Evolutionary conservation across 192 early-diverging fungal species (phyloP).

Genomic region (Thamnidium elegans): DNA sequence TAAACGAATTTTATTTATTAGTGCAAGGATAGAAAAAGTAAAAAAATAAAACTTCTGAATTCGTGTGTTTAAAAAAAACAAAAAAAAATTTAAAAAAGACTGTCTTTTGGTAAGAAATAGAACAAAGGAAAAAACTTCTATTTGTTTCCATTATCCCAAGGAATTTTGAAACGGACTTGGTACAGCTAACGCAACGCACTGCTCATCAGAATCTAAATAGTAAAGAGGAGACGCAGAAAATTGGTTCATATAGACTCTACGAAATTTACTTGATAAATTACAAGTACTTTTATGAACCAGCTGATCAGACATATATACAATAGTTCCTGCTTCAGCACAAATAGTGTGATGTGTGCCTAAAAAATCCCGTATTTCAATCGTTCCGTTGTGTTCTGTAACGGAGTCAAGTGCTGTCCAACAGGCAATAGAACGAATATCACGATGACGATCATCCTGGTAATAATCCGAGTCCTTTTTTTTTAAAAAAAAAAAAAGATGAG

Average conservation of each 20-base stretch:
- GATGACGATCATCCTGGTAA: neutral
- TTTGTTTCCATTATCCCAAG: neutral
- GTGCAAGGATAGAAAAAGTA: conserved; percentile 1
- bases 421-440: conserved; percentile 18
- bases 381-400: conserved; percentile 16
- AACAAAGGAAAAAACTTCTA: no score
- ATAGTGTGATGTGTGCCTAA: neutral
- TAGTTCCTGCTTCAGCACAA: conserved; percentile 22
- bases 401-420: conserved; percentile 39
- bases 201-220: no score
- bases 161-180: neutral
- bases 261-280: conserved; percentile 30
- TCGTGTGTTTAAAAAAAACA: neutral
- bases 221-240: conserved; percentile 14
- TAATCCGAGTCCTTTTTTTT: conserved; percentile 34
- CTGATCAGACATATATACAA: conserved; percentile 29
- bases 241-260: conserved; percentile 37
- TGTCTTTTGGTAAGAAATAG: no score
- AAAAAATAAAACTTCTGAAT: neutral
- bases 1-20: no score
- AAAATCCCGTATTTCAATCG: neutral
- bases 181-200: neutral
- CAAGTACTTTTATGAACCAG: conserved; percentile 33
- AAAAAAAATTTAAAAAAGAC: no score
- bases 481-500: no score